Base-by-base conservation (phyloP, 441 rosid genomes). In the Adansonia gregorii region DNA sequence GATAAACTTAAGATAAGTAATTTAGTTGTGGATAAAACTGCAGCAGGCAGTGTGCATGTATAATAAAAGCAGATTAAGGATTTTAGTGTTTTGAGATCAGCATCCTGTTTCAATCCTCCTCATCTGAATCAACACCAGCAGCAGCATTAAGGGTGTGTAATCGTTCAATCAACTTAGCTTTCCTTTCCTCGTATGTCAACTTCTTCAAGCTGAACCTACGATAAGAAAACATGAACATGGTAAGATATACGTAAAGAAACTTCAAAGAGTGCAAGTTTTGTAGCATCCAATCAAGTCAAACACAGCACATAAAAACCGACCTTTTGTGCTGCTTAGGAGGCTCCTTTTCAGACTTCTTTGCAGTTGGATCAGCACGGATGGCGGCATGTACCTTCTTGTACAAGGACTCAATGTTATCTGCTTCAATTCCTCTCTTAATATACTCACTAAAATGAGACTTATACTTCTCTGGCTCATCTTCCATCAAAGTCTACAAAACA, bases 381-480 rank as follows among this genome's bases (percentile, higher is more conserved):
- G 97, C 95, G 31, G 97, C 93, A 35, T 93, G 98, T 48, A 92
- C 97, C 78, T 92, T 93, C 89, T 90, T 91, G 88, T 92, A 93
- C 78, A 92, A 0, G 3, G 60, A 91, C 83, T 93, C 97, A 1
- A 95, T 41, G 74, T 71, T 70, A 81, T 93, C 98, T 11, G 98
- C 82, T 49, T 92, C 95, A 77, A 95, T 79, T 46, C 93, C 98
- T 58, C 61, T 89, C 92, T 95, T 93, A 54, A 93, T 39, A 79
- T 86, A 93, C 69, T 83, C 89, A 31, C 92, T 86, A 75, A 95
- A 93, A 82, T 93, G 97, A 85, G 91, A 67, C 60, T 93, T 96
- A 24, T 87, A 88, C 86, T 93, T 95, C 88, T 95, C 98, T n/a
- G 98, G 95, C 75, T 95, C 98, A 72, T 95, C 98, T 84, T 92